Evolutionary conservation across 139 green algal genomes (phyloP).

Genomic region (Chlamydomonas eustigma): DNA sequence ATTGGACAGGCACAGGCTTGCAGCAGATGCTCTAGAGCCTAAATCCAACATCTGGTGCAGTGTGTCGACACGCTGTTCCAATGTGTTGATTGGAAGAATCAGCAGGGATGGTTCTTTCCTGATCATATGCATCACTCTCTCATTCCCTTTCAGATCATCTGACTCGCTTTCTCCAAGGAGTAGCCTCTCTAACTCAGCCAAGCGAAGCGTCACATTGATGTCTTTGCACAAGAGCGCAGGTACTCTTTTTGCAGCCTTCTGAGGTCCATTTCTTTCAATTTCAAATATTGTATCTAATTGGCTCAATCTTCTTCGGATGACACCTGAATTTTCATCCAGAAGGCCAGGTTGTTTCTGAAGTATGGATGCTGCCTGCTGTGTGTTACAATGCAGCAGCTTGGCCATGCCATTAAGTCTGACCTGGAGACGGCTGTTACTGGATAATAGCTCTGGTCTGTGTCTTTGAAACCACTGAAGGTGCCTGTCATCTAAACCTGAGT

Average conservation of each 20-base stretch:
- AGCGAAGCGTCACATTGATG: neutral
- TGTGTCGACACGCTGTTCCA: neutral
- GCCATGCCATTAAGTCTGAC: neutral
- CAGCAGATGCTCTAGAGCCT: neutral
- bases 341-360: neutral
- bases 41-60: neutral
- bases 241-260: neutral
- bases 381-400: constrained; percentile 2
- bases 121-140: neutral
- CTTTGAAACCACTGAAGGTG: too few species aligned
- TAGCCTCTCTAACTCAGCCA: neutral
- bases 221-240: neutral
- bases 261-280: neutral
- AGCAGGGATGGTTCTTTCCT: neutral
- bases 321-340: neutral
- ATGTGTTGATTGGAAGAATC: neutral
- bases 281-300: neutral
- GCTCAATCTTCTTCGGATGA: neutral
- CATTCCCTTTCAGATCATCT: neutral
- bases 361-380: neutral
- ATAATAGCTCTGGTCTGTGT: too few species aligned
- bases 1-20: neutral
- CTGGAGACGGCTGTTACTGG: neutral
- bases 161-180: neutral
- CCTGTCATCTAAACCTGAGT: too few species aligned